Evolutionary conservation across 805 yeast species (phyloP).

Genomic region (Saccharomycopsis guyanensis): DNA sequence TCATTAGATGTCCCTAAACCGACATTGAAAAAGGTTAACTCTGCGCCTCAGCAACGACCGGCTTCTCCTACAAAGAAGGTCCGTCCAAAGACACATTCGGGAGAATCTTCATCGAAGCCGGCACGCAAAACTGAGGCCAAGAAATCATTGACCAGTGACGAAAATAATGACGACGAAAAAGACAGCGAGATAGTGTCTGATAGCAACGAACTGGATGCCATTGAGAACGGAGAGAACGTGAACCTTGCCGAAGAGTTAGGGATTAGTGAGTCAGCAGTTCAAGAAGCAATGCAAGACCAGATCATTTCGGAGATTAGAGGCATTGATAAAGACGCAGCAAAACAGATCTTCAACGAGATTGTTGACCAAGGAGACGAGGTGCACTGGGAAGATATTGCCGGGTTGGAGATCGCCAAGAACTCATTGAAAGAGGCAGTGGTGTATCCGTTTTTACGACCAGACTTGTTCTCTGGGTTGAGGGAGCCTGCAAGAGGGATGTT

Average conservation of each 20-base stretch:
- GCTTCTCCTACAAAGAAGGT: neutral
- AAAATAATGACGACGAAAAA: conserved; percentile 21
- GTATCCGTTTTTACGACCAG: conserved; percentile 92
- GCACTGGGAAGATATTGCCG: conserved; percentile 95
- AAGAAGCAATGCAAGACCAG: conserved; percentile 26
- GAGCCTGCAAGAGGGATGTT: conserved; percentile 97
- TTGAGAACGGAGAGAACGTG: conserved; percentile 2
- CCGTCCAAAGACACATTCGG: neutral
- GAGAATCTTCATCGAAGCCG: neutral
- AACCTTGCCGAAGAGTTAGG: conserved; percentile 22
- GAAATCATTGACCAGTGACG: conserved; percentile 2
- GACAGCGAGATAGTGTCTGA: conserved; percentile 15
- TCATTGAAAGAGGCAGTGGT: conserved; percentile 93
- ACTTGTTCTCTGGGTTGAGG: conserved; percentile 80
- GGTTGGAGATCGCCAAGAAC: conserved; percentile 77
- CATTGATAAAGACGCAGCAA: conserved; percentile 71
- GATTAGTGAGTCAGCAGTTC: conserved; percentile 25
- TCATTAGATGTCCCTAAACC: neutral
- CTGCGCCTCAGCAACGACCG: conserved; percentile 2
- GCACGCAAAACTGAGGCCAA: neutral
- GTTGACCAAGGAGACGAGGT: conserved; percentile 89
- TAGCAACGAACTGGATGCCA: neutral
- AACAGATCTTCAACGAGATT: conserved; percentile 82
- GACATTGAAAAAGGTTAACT: conserved; percentile 1
- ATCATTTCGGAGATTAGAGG: conserved; percentile 39